Base-by-base conservation (phyloP, 1,284 basidiomycete species). In the Phaffia rhodozyma region DNA sequence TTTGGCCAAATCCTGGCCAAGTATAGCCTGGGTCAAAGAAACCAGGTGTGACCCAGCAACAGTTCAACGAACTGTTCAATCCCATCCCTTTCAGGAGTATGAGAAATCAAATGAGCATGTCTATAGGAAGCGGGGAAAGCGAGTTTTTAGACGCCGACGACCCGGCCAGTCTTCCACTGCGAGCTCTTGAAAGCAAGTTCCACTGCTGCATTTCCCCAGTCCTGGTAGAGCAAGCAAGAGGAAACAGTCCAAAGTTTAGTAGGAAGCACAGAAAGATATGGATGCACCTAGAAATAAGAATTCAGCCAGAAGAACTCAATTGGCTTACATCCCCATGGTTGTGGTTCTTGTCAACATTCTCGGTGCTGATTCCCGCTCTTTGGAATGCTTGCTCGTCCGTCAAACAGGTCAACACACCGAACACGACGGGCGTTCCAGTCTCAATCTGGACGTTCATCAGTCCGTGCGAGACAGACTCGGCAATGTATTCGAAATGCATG, bases 401-500 rank as follows among this genome's bases (percentile, higher is more conserved):
- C 68, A 98, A 81, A 51, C 86, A 89, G 20, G 94, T 99, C 70
- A 99, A 79, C 18, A 99, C 91, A 43, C 96, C 96, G 74, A 97
- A 94, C 68, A 99, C 87, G 71, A 98, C 90, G 0, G 94, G 94
- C n/a, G 89, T 83, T 25, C 90, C 89, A 1, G 87, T 86, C 75
- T 98, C 93, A 70, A 97, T 79, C 73, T 93, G 91, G 30, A 97
- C 83, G 68, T 84, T 83, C 94, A 97, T 98, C 70, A 98, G 80
- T 49, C 86, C 92, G 71, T 94, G 86, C 54, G 89, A 86, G 66
- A 96, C 90, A 63, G 85, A 83, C 70, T 97, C 92, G 73, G 84
- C 90, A 75, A 98, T 99, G 80, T 99, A 99, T 76, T 97, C 92
- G 74, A 96, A 97, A 78, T 97, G 92, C 90, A 94, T 94, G 20